Evolutionary conservation across 2,329 filamentous ascomycete species (phyloP).

Genomic region (Arthrobotrys iridis): DNA sequence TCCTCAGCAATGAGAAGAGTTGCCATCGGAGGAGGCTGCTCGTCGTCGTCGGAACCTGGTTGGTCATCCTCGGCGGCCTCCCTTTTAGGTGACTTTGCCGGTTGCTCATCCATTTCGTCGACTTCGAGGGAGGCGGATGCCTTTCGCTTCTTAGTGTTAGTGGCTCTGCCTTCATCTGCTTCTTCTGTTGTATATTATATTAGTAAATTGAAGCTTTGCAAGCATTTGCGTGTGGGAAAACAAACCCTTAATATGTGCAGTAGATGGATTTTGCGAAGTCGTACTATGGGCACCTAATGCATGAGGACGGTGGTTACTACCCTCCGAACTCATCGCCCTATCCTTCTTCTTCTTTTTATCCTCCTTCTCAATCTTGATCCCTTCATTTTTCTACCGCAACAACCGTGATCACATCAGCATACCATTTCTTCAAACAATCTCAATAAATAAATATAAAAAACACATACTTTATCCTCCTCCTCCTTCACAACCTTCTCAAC

Average conservation of each 20-base stretch:
- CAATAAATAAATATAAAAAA: not conserved
- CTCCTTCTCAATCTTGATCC: constrained; percentile 53
- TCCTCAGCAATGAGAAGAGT: constrained; percentile 57
- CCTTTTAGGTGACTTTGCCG: constrained; percentile 51
- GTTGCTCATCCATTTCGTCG: constrained; percentile 48
- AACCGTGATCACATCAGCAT: constrained; percentile 8
- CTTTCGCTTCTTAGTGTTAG: constrained; percentile 57
- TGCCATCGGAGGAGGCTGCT: constrained; percentile 55
- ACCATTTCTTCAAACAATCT: not conserved
- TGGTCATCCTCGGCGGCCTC: constrained; percentile 55
- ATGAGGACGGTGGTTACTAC: constrained; percentile 56
- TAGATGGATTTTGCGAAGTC: constrained; percentile 55
- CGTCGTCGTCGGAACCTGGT: constrained; percentile 54
- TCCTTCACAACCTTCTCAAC: constrained; percentile 40
- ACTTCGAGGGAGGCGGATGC: constrained; percentile 54
- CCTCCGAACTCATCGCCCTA: constrained; percentile 55
- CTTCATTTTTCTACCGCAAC: constrained; percentile 40
- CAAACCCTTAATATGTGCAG: constrained; percentile 56
- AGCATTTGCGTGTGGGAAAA: not conserved
- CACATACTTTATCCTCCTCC: constrained; percentile 42
- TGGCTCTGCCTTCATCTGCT: constrained; percentile 42
- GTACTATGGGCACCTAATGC: constrained; percentile 57
- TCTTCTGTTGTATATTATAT: constrained; percentile 29
- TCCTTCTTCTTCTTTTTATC: constrained; percentile 56
- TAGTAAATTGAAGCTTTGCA: not conserved